Percentiles rank a stretch among this genome's conserved stretches.
These are phyloP conservation scores for Colletotrichum lentis DNA, from an alignment of 2,329 filamentous ascomycete genomes.

Conservation along the genomic window DNA sequence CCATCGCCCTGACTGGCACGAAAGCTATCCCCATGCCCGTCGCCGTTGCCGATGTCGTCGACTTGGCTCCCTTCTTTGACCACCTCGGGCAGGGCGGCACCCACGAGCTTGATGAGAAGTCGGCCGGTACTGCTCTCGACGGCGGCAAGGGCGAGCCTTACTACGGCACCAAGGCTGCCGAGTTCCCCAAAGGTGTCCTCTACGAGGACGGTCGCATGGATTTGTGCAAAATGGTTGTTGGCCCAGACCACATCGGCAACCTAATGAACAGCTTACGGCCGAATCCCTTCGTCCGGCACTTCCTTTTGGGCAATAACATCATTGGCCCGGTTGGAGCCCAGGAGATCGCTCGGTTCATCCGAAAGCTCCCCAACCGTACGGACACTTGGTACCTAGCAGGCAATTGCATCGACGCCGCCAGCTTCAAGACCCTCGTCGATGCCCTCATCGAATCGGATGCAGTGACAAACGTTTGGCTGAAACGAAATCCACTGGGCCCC, in stretches of 20 bases:
- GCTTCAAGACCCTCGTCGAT: constrained; percentile 54
- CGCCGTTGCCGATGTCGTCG: constrained; percentile 43
- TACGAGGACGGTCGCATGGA: constrained; percentile 63
- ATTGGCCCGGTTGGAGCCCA: constrained; percentile 59
- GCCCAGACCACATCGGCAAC: constrained; percentile 58
- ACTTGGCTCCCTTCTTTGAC: constrained; percentile 48
- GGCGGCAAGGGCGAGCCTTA: constrained; percentile 50
- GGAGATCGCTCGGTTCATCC: constrained; percentile 56
- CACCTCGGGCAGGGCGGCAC: constrained; percentile 47
- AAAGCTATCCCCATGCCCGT: constrained; percentile 49
- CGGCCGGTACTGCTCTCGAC: constrained; percentile 44
- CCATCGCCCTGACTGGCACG: constrained; percentile 46
- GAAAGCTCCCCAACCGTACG: constrained; percentile 56
- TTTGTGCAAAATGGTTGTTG: constrained; percentile 64
- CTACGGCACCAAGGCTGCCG: constrained; percentile 48
- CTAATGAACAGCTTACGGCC: constrained; percentile 58
- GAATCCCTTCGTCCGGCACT: constrained; percentile 59
- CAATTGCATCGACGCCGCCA: constrained; percentile 58
- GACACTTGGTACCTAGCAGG: constrained; percentile 65
- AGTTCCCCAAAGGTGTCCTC: constrained; percentile 52
- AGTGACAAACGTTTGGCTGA: constrained; percentile 62
- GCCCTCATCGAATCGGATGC: constrained; percentile 54
- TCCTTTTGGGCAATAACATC: constrained; percentile 64
- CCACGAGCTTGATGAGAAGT: constrained; percentile 41
- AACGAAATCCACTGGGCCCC: constrained; percentile 60